Evolutionary conservation across 106 monocot species (phyloP).

Genomic region (Dendrobium nobile): DNA sequence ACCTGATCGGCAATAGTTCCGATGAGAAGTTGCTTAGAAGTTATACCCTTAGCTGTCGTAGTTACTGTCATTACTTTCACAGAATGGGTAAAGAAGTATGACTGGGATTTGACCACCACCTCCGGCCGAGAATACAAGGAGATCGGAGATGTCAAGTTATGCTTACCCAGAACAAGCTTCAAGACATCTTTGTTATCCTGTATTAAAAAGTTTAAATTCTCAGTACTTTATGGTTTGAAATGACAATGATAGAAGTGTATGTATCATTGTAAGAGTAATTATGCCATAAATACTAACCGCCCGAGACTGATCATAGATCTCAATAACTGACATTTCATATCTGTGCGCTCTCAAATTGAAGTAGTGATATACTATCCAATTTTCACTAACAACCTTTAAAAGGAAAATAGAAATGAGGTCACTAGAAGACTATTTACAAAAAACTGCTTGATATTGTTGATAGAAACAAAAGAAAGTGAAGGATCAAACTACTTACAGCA

Average conservation of each 20-base stretch:
- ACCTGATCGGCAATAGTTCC: constrained; percentile 95
- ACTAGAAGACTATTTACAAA: constrained; percentile 8
- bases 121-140: constrained; percentile 82
- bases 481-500: constrained; percentile 57
- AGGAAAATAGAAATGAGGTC: constrained; percentile 7
- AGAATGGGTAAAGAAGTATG: constrained; percentile 93
- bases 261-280: neutral
- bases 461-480: neutral
- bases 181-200: constrained; percentile 94
- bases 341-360: constrained; percentile 98
- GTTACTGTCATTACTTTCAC: constrained; percentile 80
- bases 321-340: constrained; percentile 98
- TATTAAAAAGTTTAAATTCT: constrained; percentile 6
- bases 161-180: constrained; percentile 90
- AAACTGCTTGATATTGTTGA: neutral
- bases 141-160: constrained; percentile 81
- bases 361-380: constrained; percentile 99
- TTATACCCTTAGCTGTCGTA: constrained; percentile 89
- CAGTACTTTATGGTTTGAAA: neutral
- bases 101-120: constrained; percentile 72
- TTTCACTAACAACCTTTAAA: constrained; percentile 85
- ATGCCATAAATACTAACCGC: constrained; percentile 39
- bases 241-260: neutral
- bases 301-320: constrained; percentile 96
- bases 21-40: constrained; percentile 93